phyloP scores from a whole-genome alignment of 192 early-diverging fungal species.

The Phycomyces blakesleeanus region DNA sequence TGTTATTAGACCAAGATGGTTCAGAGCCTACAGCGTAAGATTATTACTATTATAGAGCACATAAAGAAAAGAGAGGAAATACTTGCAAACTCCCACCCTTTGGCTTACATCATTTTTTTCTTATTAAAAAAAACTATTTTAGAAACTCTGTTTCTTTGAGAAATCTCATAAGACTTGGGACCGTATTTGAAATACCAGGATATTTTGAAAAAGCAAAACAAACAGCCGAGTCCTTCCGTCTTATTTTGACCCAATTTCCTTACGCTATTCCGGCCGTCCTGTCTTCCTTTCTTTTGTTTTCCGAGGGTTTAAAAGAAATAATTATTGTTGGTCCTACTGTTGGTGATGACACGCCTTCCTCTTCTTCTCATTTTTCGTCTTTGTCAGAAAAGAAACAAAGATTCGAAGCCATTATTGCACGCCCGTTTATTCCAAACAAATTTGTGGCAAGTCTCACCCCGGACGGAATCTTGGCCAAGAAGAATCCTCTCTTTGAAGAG shows the following conservation, averaged over 20 bases:
- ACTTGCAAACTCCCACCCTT: constrained; percentile 1
- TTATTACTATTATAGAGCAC: not conserved
- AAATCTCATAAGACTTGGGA: constrained; percentile 51
- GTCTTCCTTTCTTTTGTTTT: constrained; percentile 27
- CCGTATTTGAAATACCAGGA: constrained; percentile 26
- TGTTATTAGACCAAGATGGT: constrained; percentile 57
- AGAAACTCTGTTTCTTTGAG: constrained; percentile 49
- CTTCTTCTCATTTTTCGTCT: too few relatives aligned
- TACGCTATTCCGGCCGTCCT: constrained; percentile 44
- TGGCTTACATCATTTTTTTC: too few relatives aligned
- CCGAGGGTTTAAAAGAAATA: constrained; percentile 45
- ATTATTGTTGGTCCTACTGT: not conserved
- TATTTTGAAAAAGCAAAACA: constrained; percentile 33
- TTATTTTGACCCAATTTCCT: constrained; percentile 29
- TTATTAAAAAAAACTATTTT: not conserved
- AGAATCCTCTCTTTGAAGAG: constrained; percentile 25
- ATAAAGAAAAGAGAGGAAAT: too few relatives aligned
- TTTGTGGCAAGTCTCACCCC: constrained; percentile 21
- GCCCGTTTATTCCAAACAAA: constrained; percentile 41
- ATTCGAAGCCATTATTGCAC: constrained; percentile 22
- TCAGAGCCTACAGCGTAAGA: constrained; percentile 56
- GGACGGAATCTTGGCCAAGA: constrained; percentile 15
- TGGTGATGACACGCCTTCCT: too few relatives aligned
- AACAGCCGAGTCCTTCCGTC: constrained; percentile 30
- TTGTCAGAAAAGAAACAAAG: not conserved